Conservation (phyloP, 2,329 filamentous ascomycete species). For the Tolypocladium ovalisporum region DNA sequence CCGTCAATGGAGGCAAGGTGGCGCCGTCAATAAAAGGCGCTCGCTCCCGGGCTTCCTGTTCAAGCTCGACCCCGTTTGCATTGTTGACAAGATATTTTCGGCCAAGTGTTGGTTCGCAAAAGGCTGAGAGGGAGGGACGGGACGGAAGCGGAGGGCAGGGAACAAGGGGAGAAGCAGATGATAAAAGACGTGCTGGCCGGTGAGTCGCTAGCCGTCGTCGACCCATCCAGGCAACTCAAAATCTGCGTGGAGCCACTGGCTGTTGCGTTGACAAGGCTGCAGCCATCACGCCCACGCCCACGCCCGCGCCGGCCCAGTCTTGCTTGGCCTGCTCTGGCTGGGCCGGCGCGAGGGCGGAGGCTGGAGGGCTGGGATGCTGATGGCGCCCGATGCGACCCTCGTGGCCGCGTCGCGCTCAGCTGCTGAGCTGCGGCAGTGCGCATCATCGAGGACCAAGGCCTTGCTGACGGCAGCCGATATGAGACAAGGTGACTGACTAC, state of each 20-base stretch:
- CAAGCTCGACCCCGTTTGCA: not conserved
- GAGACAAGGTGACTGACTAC: no score
- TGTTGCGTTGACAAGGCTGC: not conserved
- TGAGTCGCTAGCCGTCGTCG: not conserved
- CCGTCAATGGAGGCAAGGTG: not conserved
- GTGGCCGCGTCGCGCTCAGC: not conserved
- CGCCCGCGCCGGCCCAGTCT: not conserved
- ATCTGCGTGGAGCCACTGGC: not conserved
- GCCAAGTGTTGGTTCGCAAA: not conserved
- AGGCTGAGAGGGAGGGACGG: not conserved
- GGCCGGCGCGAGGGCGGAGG: not conserved
- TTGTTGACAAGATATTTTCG: not conserved
- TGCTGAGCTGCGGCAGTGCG: not conserved
- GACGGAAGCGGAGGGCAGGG: not conserved
- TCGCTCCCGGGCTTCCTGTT: not conserved
- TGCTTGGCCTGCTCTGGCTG: not conserved
- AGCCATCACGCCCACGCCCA: not conserved
- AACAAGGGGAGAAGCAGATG: not conserved
- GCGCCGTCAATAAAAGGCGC: not conserved
- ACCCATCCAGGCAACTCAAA: not conserved
- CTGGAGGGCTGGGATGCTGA: not conserved
- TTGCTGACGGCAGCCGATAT: not conserved
- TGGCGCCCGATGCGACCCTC: not conserved
- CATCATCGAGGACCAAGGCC: not conserved
- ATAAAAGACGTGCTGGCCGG: not conserved